phyloP scores from a whole-genome alignment of 768 basidiomycete genomes.

The Boletales sp. region DNA sequence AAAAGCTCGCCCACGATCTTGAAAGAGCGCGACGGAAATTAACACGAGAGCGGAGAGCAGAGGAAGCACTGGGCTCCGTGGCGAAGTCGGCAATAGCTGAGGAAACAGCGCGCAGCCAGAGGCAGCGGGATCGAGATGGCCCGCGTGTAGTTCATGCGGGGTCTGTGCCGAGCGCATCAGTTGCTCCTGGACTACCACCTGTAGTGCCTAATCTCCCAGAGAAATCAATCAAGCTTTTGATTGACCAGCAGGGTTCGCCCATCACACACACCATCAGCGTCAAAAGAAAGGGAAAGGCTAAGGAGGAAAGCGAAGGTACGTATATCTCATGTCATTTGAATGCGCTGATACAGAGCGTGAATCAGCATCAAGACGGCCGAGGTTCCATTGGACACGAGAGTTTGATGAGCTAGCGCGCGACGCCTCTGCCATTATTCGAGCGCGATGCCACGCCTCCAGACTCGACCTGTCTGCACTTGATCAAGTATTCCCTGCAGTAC shows the following conservation, averaged over 20 bases:
- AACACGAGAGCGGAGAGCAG: conserved; percentile 27
- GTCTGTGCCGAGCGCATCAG: conserved; percentile 44
- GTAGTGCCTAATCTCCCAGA: conserved; percentile 44
- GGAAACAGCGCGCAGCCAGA: conserved; percentile 52
- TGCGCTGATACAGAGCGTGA: conserved; percentile 3
- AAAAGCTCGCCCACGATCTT: conserved; percentile 39
- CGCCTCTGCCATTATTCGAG: conserved; percentile 75
- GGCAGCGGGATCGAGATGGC: conserved; percentile 64
- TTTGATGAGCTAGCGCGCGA: conserved; percentile 89
- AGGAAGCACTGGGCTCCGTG: conserved; percentile 36
- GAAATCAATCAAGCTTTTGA: conserved; percentile 48
- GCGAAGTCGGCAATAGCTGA: conserved; percentile 56
- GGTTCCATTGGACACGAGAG: conserved; percentile 82
- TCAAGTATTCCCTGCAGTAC: conserved; percentile 78
- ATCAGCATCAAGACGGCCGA: conserved; percentile 45
- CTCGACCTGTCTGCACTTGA: conserved; percentile 72
- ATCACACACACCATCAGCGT: conserved; percentile 29
- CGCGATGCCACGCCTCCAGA: conserved; percentile 63
- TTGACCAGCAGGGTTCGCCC: conserved; percentile 49
- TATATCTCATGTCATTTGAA: neutral
- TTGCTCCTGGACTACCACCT: conserved; percentile 33
- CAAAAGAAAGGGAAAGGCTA: conserved; percentile 32
- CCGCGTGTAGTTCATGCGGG: conserved; percentile 53
- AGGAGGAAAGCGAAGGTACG: conserved; percentile 31
- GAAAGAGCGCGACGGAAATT: conserved; percentile 40